phyloP scores from a whole-genome alignment of 2,329 filamentous ascomycete species.

The Dothiorella sarmentorum region DNA sequence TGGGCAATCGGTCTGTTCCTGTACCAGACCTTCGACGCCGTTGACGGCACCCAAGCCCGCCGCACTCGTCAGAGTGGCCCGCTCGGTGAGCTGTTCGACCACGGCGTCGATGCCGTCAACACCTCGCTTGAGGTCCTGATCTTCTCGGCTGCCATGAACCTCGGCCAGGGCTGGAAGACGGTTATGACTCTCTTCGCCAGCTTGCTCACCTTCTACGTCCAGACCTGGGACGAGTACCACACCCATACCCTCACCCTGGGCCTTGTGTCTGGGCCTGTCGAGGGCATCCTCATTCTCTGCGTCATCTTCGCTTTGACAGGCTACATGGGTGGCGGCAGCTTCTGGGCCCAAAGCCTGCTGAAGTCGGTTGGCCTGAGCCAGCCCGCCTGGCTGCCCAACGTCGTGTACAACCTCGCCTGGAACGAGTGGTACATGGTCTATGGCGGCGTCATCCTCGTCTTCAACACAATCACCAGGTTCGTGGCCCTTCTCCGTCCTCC shows the following conservation, averaged over 20 bases:
- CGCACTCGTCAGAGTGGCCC: constrained; percentile 90
- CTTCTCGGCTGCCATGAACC: constrained; percentile 87
- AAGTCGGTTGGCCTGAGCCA: constrained; percentile 65
- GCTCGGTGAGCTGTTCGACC: constrained; percentile 93
- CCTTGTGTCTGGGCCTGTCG: constrained; percentile 88
- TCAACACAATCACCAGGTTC: constrained; percentile 72
- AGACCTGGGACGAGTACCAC: constrained; percentile 99
- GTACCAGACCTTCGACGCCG: constrained; percentile 97
- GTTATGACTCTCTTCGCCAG: constrained; percentile 79
- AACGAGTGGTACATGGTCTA: constrained; percentile 92
- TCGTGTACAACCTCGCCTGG: constrained; percentile 76
- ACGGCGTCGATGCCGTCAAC: constrained; percentile 93
- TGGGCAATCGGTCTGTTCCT: constrained; percentile 89
- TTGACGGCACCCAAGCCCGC: constrained; percentile 89
- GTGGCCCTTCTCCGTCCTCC: constrained; percentile 14
- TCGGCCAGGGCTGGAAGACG: constrained; percentile 89
- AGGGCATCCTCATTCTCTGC: constrained; percentile 84
- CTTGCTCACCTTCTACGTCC: constrained; percentile 93
- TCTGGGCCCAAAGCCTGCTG: constrained; percentile 87
- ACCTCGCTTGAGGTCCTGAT: constrained; percentile 90
- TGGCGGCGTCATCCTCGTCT: constrained; percentile 73
- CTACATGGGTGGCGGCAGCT: constrained; percentile 79
- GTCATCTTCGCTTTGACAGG: constrained; percentile 80
- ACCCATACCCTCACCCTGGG: constrained; percentile 93
- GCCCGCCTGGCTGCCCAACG: constrained; percentile 61